Percentiles rank a stretch among this genome's conserved stretches.
Evolutionary conservation across 2,329 filamentous ascomycete genomes (phyloP).

Genomic region (Cladosporium sp.): DNA sequence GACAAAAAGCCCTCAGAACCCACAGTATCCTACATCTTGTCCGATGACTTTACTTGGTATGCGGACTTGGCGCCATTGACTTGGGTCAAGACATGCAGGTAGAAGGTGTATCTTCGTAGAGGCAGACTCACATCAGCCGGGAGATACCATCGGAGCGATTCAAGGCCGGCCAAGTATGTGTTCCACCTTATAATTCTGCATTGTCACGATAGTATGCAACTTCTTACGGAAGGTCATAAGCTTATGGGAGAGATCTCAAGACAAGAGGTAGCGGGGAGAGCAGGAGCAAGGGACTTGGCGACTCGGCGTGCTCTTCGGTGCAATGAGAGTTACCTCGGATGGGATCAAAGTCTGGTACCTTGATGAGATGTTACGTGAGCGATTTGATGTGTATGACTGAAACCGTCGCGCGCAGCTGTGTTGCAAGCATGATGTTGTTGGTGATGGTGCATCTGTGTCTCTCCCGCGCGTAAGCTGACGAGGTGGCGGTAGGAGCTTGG

Average conservation of each 20-base stretch:
- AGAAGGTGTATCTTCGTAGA: neutral
- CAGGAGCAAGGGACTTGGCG: neutral
- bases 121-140: neutral
- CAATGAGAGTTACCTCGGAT: neutral
- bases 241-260: neutral
- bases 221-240: neutral
- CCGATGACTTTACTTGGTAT: neutral
- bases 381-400: neutral
- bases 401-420: neutral
- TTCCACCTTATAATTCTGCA: neutral
- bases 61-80: neutral
- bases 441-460: too few species aligned
- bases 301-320: neutral
- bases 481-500: neutral
- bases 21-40: neutral
- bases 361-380: neutral
- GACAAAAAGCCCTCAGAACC: neutral
- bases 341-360: neutral
- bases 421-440: too few species aligned
- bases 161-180: neutral
- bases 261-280: neutral
- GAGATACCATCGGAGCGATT: neutral
- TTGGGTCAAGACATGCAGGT: neutral
- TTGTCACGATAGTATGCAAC: neutral
- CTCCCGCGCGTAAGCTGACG: neutral